Evolutionary conservation across 257 asterid genomes (phyloP).

Genomic region (Eucommia ulmoides): DNA sequence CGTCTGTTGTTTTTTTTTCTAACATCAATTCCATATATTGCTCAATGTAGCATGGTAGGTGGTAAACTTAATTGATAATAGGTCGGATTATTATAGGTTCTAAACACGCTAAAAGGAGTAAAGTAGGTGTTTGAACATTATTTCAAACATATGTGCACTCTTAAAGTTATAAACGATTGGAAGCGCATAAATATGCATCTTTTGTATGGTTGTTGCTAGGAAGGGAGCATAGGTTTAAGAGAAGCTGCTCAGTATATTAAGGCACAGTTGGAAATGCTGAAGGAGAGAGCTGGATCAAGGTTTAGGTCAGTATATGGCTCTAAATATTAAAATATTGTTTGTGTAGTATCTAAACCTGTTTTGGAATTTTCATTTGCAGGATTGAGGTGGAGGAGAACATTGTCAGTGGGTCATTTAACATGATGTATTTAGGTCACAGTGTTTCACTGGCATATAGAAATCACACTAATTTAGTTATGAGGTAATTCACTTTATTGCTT

Average conservation of each 20-base stretch:
- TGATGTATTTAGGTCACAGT: not conserved
- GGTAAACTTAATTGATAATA: not conserved
- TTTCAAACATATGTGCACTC: too few species aligned
- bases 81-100: not conserved
- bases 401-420: not conserved
- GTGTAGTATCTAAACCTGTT: not conserved
- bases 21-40: too few species aligned
- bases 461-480: not conserved
- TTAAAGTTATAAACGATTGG: not conserved
- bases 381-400: not conserved
- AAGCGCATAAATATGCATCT: not conserved
- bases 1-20: too few species aligned
- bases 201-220: slow-evolving; percentile 25
- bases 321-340: too few species aligned
- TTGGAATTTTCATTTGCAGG: not conserved
- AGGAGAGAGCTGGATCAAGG: slow-evolving; percentile 65
- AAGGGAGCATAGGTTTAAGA: slow-evolving; percentile 75
- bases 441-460: not conserved
- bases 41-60: too few species aligned
- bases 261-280: slow-evolving; percentile 57
- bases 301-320: slow-evolving; percentile 37
- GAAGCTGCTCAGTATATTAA: slow-evolving; percentile 75
- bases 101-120: not conserved
- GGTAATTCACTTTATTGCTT: not conserved
- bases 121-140: not conserved